Evolutionary conservation across 2,329 filamentous ascomycete species (phyloP), one percentile per base, ranked within the genome.

Genomic region (Elsinoe batatas): DNA sequence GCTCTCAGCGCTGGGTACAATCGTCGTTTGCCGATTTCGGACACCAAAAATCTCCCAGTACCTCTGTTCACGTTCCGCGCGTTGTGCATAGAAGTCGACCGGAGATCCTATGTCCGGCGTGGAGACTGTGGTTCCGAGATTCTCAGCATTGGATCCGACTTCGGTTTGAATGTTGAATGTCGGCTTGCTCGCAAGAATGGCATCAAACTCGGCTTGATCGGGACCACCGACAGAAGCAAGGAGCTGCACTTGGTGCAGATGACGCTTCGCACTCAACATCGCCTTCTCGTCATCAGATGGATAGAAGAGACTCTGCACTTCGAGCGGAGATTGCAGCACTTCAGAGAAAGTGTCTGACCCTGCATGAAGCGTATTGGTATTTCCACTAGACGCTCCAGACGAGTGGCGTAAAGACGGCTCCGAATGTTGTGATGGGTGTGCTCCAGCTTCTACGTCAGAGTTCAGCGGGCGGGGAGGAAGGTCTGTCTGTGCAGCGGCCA

Each of bases 261-360:
- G 53, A 10, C 17, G 17, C 38, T 46, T 36, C 5, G 42, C 53
- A 22, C n/a, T 13, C 20, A 20, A 55, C 15, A 37, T 12, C 20
- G 53, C 40, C 17, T 40, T 46, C 32, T 55, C 38, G 8, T 42
- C 53, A 15, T 55, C 53, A 26, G 38, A 46, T 17, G 53, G 26
- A 37, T 55, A 55, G 20, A 55, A 55, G 13, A 55, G 53, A 12
- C 30, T 30, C 20, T 55, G 53, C 6, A 47, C 42, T 13, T 55
- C 40, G 17, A 55, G 53, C 17, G 40, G 53, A 55, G 53, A 55
- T 15, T 18, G 15, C 15, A 20, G 20, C 1, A 26, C 2, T 1
- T 42, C 22, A 15, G 32, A 47, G 38, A 35, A 55, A 2, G 26
- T 30, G 26, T 30, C 26, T 30, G 26, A 30, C 26, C 26, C 26